A percentile compares a stretch with the other conserved stretches of the same genome.
Evolutionary conservation across 495 filamentous ascomycete species (phyloP).

Genomic region (Aspergillus incahuasiensis): DNA sequence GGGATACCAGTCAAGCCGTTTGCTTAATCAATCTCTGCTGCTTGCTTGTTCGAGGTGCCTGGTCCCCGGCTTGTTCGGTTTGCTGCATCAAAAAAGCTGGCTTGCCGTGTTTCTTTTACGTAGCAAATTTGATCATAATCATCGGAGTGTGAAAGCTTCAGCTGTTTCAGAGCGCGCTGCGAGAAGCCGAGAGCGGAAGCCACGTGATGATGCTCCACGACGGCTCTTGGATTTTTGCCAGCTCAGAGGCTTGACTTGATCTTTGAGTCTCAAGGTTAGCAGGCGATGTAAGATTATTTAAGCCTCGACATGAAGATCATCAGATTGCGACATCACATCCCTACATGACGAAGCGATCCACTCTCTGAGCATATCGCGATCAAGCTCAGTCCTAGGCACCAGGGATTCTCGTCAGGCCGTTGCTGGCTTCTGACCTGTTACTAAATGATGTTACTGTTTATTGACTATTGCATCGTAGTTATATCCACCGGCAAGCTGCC

Average conservation of each 20-base stretch:
- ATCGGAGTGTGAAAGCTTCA: neutral
- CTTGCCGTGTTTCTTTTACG: too few species aligned
- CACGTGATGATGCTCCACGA: neutral
- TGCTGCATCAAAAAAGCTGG: too few species aligned
- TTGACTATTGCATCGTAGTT: too few species aligned
- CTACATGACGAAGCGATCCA: conserved; percentile 7
- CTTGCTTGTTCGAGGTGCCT: neutral
- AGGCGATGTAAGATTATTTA: neutral
- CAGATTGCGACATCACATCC: conserved; percentile 1
- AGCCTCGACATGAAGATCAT: neutral
- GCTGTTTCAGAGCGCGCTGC: neutral
- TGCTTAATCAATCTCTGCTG: neutral
- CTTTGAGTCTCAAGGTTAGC: neutral
- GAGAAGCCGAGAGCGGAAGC: too few species aligned
- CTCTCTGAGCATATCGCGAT: conserved; percentile 2
- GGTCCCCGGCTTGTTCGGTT: too few species aligned
- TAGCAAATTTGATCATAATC: neutral
- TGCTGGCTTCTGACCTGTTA: neutral
- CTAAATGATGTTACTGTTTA: too few species aligned
- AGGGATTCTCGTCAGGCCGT: neutral
- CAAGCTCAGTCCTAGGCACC: neutral
- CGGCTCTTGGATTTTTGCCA: neutral
- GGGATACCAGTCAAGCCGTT: neutral
- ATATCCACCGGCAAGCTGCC: too few species aligned
- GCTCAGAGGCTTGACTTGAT: too few species aligned